These are phyloP conservation scores for Naganishia albida DNA, from an alignment of 1,284 basidiomycete genomes.

Conservation along the genomic window DNA sequence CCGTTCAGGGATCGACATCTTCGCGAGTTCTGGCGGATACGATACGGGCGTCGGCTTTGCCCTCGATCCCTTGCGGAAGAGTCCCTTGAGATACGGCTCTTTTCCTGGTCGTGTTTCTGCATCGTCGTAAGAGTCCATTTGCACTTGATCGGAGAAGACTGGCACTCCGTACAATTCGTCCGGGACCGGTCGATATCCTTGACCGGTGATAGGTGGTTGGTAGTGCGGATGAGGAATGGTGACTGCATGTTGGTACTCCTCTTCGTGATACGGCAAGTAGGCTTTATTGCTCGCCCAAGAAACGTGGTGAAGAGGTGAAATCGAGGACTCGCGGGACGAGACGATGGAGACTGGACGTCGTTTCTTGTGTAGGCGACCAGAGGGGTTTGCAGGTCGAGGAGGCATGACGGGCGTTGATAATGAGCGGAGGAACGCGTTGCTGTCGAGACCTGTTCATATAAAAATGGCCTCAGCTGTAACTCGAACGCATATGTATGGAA, in stretches of 20 bases:
- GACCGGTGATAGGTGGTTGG: not conserved
- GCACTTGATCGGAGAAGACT: conserved; percentile 8
- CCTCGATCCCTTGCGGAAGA: conserved; percentile 6
- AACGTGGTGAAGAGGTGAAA: not conserved
- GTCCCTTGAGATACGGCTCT: not conserved
- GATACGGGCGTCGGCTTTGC: not conserved
- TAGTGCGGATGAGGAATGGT: conserved; percentile 3
- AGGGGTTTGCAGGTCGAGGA: conserved; percentile 3
- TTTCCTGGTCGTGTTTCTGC: not conserved
- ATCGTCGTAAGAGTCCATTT: not conserved
- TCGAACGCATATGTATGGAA: no score
- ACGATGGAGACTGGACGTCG: conserved; percentile 21
- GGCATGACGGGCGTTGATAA: conserved; percentile 3
- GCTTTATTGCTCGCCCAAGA: conserved; percentile 13
- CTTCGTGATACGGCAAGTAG: conserved; percentile 15
- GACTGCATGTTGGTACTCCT: conserved; percentile 5
- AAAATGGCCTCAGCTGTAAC: no score
- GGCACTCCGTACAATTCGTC: conserved; percentile 17
- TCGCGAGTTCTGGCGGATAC: conserved; percentile 13
- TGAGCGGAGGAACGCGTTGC: no score
- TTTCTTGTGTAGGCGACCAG: conserved; percentile 25
- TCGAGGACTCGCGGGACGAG: conserved; percentile 5
- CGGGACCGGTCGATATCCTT: conserved; percentile 4
- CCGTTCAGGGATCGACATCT: not conserved
- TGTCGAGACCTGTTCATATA: no score